These are phyloP conservation scores for Physcia stellaris DNA, from an alignment of 495 filamentous ascomycete genomes.

Conservation along the genomic window DNA sequence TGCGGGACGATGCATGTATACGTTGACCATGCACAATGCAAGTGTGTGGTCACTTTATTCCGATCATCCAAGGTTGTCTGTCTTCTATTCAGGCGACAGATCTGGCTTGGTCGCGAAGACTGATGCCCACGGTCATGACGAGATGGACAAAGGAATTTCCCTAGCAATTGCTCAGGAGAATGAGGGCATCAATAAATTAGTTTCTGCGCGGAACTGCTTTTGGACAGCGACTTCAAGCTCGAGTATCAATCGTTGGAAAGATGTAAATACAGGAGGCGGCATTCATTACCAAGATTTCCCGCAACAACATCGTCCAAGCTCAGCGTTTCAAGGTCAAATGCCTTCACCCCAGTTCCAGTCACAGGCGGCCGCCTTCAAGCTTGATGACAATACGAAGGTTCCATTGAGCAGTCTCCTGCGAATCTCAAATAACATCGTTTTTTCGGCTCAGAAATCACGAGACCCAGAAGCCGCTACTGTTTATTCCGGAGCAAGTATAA, in stretches of 20 bases:
- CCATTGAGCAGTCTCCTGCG: constrained; percentile 60
- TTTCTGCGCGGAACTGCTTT: constrained; percentile 64
- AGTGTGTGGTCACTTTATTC: constrained; percentile 96
- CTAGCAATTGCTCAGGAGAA: constrained; percentile 84
- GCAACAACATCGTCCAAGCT: constrained; percentile 39
- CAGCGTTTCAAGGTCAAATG: constrained; percentile 25
- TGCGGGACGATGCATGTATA: constrained; percentile 90
- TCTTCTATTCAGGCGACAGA: constrained; percentile 90
- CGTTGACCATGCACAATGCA: constrained; percentile 95
- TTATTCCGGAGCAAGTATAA: constrained; percentile 33
- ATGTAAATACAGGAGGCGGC: constrained; percentile 61
- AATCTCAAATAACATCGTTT: constrained; percentile 70
- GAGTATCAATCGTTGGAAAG: constrained; percentile 87
- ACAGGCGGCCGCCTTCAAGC: constrained; percentile 16
- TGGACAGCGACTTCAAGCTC: constrained; percentile 93
- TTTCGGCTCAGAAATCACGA: constrained; percentile 36
- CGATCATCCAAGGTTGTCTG: constrained; percentile 65
- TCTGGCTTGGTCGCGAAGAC: constrained; percentile 90
- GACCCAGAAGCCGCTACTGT: constrained; percentile 36
- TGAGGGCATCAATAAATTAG: constrained; percentile 74
- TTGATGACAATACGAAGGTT: constrained; percentile 45
- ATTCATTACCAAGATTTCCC: constrained; percentile 41
- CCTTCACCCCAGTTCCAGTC: constrained; percentile 14
- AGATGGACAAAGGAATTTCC: constrained; percentile 81
- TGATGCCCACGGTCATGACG: constrained; percentile 61